Conservation (phyloP, 1,139 yeast species). For the Geotrichum cucujoidarum region DNA sequence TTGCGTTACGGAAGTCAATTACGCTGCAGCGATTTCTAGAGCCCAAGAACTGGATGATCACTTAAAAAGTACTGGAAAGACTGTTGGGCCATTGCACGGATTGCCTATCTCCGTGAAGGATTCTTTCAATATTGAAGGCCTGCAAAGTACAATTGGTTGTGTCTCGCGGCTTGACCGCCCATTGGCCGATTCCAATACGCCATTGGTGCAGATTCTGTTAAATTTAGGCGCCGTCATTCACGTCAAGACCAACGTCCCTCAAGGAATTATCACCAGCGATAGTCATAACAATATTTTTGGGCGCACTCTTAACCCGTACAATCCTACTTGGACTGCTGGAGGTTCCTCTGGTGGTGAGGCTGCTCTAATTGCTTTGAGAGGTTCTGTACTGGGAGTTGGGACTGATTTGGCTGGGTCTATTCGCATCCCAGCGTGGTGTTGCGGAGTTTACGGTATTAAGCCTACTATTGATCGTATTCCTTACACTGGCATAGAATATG, state of each 20-base stretch:
- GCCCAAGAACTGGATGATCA: slow-evolving; percentile 42
- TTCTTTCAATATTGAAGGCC: slow-evolving; percentile 43
- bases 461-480: slow-evolving; percentile 50
- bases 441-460: slow-evolving; percentile 52
- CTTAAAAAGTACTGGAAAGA: slow-evolving; percentile 36
- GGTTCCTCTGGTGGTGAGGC: slow-evolving; percentile 70
- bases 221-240: slow-evolving; percentile 51
- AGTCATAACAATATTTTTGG: slow-evolving; percentile 48
- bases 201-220: slow-evolving; percentile 42
- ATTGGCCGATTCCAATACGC: slow-evolving; percentile 28
- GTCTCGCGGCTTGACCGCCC: slow-evolving; percentile 33
- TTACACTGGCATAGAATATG: slow-evolving; percentile 14
- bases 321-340: slow-evolving; percentile 40
- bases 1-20: slow-evolving; percentile 33
- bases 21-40: slow-evolving; percentile 34
- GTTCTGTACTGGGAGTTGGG: slow-evolving; percentile 51
- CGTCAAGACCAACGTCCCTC: slow-evolving; percentile 57
- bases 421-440: slow-evolving; percentile 52
- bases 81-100: slow-evolving; percentile 49
- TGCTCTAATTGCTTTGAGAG: slow-evolving; percentile 47
- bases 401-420: slow-evolving; percentile 65
- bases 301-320: slow-evolving; percentile 45
- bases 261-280: slow-evolving; percentile 52
- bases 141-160: slow-evolving; percentile 41
- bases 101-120: slow-evolving; percentile 51